These are phyloP conservation scores for Penicillium crystallinum DNA, from an alignment of 495 filamentous ascomycete species.

Conservation along the genomic window DNA sequence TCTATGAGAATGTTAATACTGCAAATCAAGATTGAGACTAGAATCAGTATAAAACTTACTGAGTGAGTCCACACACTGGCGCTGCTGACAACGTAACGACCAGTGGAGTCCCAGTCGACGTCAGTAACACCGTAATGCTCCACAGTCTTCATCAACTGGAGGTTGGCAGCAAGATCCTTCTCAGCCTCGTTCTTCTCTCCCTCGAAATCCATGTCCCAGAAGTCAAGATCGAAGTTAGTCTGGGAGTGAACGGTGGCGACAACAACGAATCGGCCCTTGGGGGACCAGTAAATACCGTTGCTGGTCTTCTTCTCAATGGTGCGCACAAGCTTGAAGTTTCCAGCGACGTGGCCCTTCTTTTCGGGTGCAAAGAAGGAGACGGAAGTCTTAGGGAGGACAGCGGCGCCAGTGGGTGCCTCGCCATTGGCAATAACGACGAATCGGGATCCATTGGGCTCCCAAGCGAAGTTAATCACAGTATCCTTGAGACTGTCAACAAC, in stretches of 20 bases:
- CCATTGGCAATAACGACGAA: constrained; percentile 96
- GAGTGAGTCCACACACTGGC: constrained; percentile 92
- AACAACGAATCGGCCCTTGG: constrained; percentile 88
- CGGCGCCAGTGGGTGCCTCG: constrained; percentile 70
- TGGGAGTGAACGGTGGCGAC: constrained; percentile 87
- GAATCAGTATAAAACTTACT: constrained; percentile 49
- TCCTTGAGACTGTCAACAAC: constrained; percentile 96
- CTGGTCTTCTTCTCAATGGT: constrained; percentile 97
- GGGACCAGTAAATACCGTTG: constrained; percentile 99
- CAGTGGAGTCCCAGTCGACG: constrained; percentile 95
- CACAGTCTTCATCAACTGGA: constrained; percentile 83
- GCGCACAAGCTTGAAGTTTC: constrained; percentile 91
- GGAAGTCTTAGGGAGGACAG: constrained; percentile 87
- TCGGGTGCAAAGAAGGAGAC: constrained; percentile 96
- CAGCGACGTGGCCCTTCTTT: constrained; percentile 73
- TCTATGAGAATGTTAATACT: constrained; percentile 53
- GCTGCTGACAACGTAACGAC: constrained; percentile 86
- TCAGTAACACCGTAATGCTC: constrained; percentile 98
- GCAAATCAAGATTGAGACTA: background rate
- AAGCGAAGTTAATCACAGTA: constrained; percentile 97
- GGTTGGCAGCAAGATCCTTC: constrained; percentile 90
- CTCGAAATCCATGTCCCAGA: constrained; percentile 96
- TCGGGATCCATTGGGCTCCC: constrained; percentile 95
- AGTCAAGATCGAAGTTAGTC: constrained; percentile 91
- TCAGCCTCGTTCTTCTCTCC: constrained; percentile 88